Percentiles rank a stretch among this genome's conserved stretches.
phyloP scores from a whole-genome alignment of 202 grass and related monocot genomes.

The Tripidium arundinaceum region DNA sequence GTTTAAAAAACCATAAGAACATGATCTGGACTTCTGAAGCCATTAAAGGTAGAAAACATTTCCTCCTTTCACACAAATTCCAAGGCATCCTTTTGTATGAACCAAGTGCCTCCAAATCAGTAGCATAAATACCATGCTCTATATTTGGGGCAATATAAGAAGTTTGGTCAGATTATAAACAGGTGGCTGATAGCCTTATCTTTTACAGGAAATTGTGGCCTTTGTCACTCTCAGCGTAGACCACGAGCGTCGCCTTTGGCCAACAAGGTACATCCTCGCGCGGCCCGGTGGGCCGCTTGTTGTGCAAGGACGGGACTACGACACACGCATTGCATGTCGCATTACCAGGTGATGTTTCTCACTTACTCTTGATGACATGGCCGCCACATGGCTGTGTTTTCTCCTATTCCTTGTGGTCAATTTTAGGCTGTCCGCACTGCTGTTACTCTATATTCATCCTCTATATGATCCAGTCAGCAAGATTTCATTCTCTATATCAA shows the following conservation, averaged over 20 bases:
- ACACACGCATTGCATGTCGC: not conserved
- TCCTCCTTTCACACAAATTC: not conserved
- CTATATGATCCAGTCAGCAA: no score
- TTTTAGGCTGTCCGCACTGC: no score
- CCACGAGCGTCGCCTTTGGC: slow-evolving; percentile 1
- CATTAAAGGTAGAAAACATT: slow-evolving; percentile 11
- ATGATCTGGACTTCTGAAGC: not conserved
- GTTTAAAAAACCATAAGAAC: slow-evolving; percentile 18
- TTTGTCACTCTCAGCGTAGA: slow-evolving; percentile 23
- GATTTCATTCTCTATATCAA: no score
- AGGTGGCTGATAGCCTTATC: not conserved
- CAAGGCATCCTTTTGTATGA: slow-evolving; percentile 8
- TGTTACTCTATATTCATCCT: no score
- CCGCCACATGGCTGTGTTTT: not conserved
- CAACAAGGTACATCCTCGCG: not conserved
- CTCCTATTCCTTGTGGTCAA: not conserved
- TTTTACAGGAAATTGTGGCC: not conserved
- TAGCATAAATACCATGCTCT: not conserved
- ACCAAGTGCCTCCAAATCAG: not conserved
- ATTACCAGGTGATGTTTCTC: slow-evolving; percentile 17
- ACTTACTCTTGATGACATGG: not conserved
- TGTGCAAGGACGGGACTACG: not conserved
- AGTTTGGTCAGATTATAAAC: slow-evolving; percentile 10
- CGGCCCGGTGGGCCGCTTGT: not conserved
- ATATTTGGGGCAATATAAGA: slow-evolving; percentile 14